Percentiles rank a stretch among this genome's conserved stretches.
Evolutionary conservation across 495 filamentous ascomycete genomes (phyloP).

Genomic region (Pseudoneurospora amorphoporcata): DNA sequence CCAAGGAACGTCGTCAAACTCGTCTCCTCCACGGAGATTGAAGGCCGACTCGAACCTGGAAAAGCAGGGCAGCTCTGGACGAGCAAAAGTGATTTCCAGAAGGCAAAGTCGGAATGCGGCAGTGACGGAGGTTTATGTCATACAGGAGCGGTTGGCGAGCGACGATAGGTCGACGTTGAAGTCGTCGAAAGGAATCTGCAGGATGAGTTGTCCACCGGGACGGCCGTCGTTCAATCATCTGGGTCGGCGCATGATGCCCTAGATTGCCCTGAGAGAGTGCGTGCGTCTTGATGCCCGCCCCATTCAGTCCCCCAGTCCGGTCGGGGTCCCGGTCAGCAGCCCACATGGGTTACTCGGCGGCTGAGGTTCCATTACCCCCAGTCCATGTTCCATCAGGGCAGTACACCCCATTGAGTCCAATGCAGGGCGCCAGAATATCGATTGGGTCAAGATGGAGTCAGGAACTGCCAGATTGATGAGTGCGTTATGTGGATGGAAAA

Average conservation of each 20-base stretch:
- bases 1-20: neutral
- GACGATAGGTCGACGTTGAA: neutral
- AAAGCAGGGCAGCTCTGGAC: conserved; percentile 5
- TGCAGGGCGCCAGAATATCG: neutral
- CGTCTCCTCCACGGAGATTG: neutral
- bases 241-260: neutral
- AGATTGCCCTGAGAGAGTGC: neutral
- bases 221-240: conserved; percentile 14
- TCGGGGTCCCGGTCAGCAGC: neutral
- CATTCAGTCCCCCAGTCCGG: neutral
- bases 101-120: neutral
- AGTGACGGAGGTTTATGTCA: conserved; percentile 13
- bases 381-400: neutral
- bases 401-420: neutral
- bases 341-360: neutral
- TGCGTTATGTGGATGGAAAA: neutral
- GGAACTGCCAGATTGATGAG: neutral
- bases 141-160: conserved; percentile 10
- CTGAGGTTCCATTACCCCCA: neutral
- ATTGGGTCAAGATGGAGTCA: neutral
- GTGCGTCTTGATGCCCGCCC: neutral
- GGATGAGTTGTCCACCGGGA: conserved; percentile 37
- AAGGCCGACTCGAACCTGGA: neutral
- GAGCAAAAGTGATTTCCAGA: conserved; percentile 1
- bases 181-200: conserved; percentile 34